Evolutionary conservation across 768 basidiomycete species (phyloP), one percentile per base, ranked within the genome.

Genomic region (Collybiopsis luxurians): DNA sequence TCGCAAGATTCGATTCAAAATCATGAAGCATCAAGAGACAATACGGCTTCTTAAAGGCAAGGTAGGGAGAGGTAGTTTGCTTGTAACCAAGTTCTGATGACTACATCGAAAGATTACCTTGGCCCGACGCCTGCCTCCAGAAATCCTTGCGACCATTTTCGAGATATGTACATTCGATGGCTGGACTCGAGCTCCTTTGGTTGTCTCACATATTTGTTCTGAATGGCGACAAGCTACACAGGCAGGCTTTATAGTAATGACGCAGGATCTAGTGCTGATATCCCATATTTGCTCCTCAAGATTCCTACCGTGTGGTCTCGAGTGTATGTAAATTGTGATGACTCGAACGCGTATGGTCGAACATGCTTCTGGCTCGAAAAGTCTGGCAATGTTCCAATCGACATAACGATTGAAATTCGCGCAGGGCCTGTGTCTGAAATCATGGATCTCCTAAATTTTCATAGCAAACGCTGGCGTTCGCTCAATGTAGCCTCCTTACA

Each of bases 171-270:
- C 77, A 3, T 68, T 67, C 21, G 73, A 74, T 45, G 79, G 80
- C 12, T 84, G 81, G 79, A 78, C 77, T 26, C 74, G 76, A 26
- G 81, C 78, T 19, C 84, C 85, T 19, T 64, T 86, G 13, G 71
- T 77, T 30, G 76, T 75, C 40, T 85, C 84, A 10, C 80, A 83
- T 46, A 82, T 86, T 40, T 87, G 83, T 62, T 74, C 78, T 2
- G 70, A 76, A 50, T 87, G 85, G 85, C 75, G 83, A 55, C 75
- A 71, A 60, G 84, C 82, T 0, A 72, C 81, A 15, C 67, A 66
- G 39, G 49, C 47, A n/a, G n/a, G n/a, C n/a, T n/a, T n/a, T 34
- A 34, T 34, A 13, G 5, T 13, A 13, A 34, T 34, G 6, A 6
- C 31, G 13, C 31, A 34, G 31, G 6, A 34, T 34, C 6, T 13